These are phyloP conservation scores for Starmera caribaea DNA, from an alignment of 805 yeast genomes.

Conservation along the genomic window DNA sequence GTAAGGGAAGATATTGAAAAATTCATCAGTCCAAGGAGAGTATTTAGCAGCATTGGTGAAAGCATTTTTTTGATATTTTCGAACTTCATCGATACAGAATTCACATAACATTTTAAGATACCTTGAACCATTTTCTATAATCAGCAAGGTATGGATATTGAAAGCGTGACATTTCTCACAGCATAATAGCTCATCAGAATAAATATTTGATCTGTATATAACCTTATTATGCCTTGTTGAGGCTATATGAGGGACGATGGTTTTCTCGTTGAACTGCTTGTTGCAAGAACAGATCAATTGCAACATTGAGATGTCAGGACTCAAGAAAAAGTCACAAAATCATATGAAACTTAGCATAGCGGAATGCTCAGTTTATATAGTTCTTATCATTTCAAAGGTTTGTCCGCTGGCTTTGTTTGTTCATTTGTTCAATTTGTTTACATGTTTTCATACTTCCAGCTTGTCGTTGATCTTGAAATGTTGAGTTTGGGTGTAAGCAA, in stretches of 20 bases:
- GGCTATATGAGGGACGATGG: conserved; percentile 42
- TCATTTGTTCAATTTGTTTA: no score
- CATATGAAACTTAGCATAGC: no score
- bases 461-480: no score
- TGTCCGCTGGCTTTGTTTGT: no score
- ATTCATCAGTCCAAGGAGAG: conserved; percentile 42
- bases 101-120: conserved; percentile 43
- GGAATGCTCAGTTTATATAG: no score
- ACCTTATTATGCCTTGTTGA: conserved; percentile 44
- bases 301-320: no score
- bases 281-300: conserved; percentile 24
- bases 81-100: conserved; percentile 31
- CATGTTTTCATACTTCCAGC: no score
- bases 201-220: conserved; percentile 19
- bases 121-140: conserved; percentile 45
- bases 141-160: conserved; percentile 42
- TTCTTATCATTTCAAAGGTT: no score
- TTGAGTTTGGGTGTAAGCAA: no score
- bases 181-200: conserved; percentile 28
- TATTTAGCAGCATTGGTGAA: conserved; percentile 35
- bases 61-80: conserved; percentile 18
- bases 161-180: conserved; percentile 49
- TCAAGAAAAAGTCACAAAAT: no score
- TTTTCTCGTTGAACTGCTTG: conserved; percentile 22
- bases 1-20: conserved; percentile 35